These are phyloP conservation scores for Mycena belliarum DNA, from an alignment of 768 basidiomycete genomes.

Conservation along the genomic window DNA sequence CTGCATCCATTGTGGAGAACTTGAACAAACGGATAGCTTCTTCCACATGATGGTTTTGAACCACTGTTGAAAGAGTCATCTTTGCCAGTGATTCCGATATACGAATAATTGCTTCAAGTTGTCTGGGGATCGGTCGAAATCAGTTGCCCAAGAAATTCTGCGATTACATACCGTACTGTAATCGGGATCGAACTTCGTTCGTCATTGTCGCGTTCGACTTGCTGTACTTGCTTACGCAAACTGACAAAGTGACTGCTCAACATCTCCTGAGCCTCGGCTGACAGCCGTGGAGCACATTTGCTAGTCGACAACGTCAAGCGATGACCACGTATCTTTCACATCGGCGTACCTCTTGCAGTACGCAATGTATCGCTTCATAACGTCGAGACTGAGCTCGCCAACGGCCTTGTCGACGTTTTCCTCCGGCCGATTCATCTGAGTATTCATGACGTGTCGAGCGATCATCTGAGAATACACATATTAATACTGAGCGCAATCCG, in stretches of 20 bases:
- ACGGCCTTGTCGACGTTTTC: conserved; percentile 58
- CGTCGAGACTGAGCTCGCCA: conserved; percentile 93
- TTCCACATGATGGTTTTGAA: conserved; percentile 92
- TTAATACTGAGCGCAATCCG: conserved; percentile 6
- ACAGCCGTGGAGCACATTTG: conserved; percentile 94
- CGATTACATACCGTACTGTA: conserved; percentile 77
- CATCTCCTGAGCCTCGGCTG: conserved; percentile 94
- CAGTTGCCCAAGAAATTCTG: neutral
- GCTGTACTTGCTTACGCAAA: conserved; percentile 89
- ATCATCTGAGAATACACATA: conserved; percentile 62
- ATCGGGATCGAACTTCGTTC: conserved; percentile 98
- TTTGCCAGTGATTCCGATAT: conserved; percentile 98
- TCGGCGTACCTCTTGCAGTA: conserved; percentile 86
- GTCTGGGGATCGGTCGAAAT: conserved; percentile 42
- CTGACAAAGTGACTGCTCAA: conserved; percentile 93
- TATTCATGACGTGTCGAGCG: conserved; percentile 97
- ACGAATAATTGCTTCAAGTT: conserved; percentile 98
- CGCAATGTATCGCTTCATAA: conserved; percentile 97
- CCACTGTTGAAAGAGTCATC: conserved; percentile 82
- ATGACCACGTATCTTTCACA: neutral
- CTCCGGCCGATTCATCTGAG: conserved; percentile 93
- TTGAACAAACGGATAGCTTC: conserved; percentile 98
- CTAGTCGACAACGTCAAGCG: conserved; percentile 39
- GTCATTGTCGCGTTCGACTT: conserved; percentile 95
- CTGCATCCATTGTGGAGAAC: conserved; percentile 98